Percentiles rank a stretch among this genome's conserved stretches.
phyloP scores from a whole-genome alignment of 2,329 filamentous ascomycete species.

The Cordyceps farinosa region DNA sequence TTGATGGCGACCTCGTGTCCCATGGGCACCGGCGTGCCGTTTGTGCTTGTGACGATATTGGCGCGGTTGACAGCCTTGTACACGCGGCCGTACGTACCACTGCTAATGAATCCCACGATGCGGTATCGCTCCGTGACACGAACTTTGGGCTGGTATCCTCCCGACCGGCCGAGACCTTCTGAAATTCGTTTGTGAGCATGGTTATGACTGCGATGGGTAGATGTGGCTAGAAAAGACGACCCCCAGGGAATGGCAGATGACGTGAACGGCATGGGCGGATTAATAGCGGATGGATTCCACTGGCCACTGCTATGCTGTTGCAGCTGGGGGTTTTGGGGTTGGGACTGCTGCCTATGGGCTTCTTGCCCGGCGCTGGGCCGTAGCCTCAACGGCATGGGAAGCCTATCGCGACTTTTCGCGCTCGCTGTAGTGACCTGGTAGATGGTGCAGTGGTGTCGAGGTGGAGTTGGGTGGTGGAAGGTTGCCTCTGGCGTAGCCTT shows the following conservation, averaged over 20 bases:
- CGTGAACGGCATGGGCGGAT: conserved; percentile 16
- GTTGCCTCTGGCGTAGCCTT: neutral
- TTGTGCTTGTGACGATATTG: conserved; percentile 15
- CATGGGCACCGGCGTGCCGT: conserved; percentile 36
- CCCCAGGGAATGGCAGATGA: conserved; percentile 4
- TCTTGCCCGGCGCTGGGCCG: neutral
- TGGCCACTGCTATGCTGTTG: neutral
- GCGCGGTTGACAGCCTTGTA: conserved; percentile 82
- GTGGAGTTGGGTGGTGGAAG: neutral
- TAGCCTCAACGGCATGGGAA: neutral
- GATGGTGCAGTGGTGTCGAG: neutral
- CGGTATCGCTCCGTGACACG: conserved; percentile 91
- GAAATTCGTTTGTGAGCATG: conserved; percentile 35
- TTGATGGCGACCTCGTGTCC: conserved; percentile 91
- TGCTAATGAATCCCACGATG: conserved; percentile 97
- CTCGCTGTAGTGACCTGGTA: neutral
- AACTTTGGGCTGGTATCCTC: conserved; percentile 70
- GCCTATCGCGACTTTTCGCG: neutral
- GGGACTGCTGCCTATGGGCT: neutral
- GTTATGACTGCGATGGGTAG: neutral
- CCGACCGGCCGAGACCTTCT: conserved; percentile 53
- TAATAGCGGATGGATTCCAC: conserved; percentile 4
- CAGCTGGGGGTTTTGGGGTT: neutral
- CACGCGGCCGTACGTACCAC: conserved; percentile 94
- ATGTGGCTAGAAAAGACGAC: neutral